Percentiles rank a stretch among this genome's conserved stretches.
phyloP scores from a whole-genome alignment of 2,329 filamentous ascomycete species.

The Chaetoscypha palmicola region DNA sequence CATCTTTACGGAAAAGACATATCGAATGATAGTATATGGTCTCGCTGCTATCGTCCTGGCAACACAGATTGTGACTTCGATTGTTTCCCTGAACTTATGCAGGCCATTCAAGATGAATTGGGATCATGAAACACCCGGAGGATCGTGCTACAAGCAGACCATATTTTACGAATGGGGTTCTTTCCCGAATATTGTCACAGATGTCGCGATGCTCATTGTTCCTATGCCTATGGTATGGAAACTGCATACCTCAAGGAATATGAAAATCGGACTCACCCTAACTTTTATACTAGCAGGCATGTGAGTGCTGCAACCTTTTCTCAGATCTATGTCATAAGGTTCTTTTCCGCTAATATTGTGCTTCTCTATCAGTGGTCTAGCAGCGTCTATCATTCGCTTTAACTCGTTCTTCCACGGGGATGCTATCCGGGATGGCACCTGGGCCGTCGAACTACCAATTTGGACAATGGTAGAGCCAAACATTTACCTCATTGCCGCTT shows the following conservation, averaged over 20 bases:
- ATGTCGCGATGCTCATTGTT: conserved; percentile 6
- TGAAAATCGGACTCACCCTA: conserved; percentile 1
- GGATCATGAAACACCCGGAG: background rate
- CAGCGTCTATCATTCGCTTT: conserved; percentile 5
- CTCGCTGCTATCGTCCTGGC: conserved; percentile 1
- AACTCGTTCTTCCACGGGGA: conserved; percentile 2
- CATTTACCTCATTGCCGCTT: conserved; percentile 2
- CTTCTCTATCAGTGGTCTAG: conserved; percentile 5
- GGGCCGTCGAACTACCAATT: background rate
- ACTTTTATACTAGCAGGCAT: background rate
- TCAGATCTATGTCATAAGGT: no score
- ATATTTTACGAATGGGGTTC: conserved; percentile 2
- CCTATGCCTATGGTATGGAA: conserved; percentile 3
- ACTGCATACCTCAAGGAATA: background rate
- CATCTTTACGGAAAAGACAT: background rate
- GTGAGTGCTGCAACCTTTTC: background rate
- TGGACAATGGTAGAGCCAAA: conserved; percentile 3
- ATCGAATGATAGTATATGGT: background rate
- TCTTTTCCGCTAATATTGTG: no score
- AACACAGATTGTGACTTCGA: background rate
- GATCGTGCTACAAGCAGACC: background rate
- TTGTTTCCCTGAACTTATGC: background rate
- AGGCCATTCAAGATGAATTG: background rate
- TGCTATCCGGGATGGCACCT: conserved; percentile 1
- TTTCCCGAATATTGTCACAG: conserved; percentile 6